Percentiles rank a stretch among this genome's conserved stretches.
Conservation (phyloP, 1,284 basidiomycete genomes). For the Ganoderma boninense region DNA sequence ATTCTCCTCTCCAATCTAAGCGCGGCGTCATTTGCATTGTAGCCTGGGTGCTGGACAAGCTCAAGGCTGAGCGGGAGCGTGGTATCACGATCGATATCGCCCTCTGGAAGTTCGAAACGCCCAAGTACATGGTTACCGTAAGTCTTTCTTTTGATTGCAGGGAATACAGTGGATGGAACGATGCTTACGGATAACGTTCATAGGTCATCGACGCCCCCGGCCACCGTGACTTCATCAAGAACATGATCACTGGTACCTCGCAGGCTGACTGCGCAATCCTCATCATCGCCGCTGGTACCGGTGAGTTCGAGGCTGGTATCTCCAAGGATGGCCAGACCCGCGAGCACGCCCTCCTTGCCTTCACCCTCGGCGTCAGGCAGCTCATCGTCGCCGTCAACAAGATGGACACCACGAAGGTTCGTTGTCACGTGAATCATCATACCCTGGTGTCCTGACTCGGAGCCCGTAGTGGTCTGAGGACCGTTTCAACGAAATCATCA, state of each 20-base stretch:
- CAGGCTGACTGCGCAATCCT: slow-evolving; percentile 99
- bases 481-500: slow-evolving; percentile 99
- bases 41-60: slow-evolving; percentile 99
- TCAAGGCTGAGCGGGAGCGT: slow-evolving; percentile 99
- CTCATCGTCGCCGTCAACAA: slow-evolving; percentile 99
- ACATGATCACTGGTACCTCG: slow-evolving; percentile 99
- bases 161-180: not conserved
- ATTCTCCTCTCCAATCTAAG: slow-evolving; percentile 31
- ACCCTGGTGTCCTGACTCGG: too few species aligned
- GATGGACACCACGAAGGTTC: slow-evolving; percentile 97
- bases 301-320: slow-evolving; percentile 99
- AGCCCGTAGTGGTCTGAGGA: slow-evolving; percentile 91
- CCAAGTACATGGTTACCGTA: slow-evolving; percentile 90
- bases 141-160: slow-evolving; percentile 40
- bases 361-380: slow-evolving; percentile 99
- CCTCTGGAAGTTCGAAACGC: slow-evolving; percentile 99
- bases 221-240: slow-evolving; percentile 99
- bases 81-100: slow-evolving; percentile 99
- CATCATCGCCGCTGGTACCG: slow-evolving; percentile 99
- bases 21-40: slow-evolving; percentile 11
- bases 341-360: slow-evolving; percentile 99
- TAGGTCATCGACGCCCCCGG: slow-evolving; percentile 98
- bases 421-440: slow-evolving; percentile 25
- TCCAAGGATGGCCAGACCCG: slow-evolving; percentile 99
- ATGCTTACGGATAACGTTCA: slow-evolving; percentile 16